A percentile compares a stretch with the other conserved stretches of the same genome.
Evolutionary conservation across 805 yeast genomes (phyloP).

Genomic region (Kazachstania bromeliacearum): DNA sequence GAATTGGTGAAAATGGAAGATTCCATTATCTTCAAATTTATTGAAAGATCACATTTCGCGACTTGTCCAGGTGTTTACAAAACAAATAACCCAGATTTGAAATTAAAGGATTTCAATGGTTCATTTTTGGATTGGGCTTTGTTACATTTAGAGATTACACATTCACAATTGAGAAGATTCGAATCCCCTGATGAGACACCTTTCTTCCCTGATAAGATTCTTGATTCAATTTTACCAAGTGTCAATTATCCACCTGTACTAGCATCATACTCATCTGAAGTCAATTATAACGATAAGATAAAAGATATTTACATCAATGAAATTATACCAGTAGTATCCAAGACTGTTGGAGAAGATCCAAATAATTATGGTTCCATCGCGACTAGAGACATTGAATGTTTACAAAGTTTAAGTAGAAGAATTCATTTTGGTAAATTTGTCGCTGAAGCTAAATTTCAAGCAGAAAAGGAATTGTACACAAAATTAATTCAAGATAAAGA

Average conservation of each 20-base stretch:
- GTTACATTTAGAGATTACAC: constrained; percentile 60
- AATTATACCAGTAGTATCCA: constrained; percentile 69
- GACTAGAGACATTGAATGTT: constrained; percentile 70
- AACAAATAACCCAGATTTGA: constrained; percentile 35
- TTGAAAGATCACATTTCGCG: constrained; percentile 85
- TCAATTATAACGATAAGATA: constrained; percentile 68
- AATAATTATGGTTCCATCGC: constrained; percentile 88
- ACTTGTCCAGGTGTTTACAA: constrained; percentile 68
- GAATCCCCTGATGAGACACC: constrained; percentile 94
- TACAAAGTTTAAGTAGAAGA: constrained; percentile 83
- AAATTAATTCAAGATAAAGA: constrained; percentile 58
- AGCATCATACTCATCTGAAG: constrained; percentile 62
- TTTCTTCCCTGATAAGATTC: constrained; percentile 62
- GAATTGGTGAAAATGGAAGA: constrained; percentile 92
- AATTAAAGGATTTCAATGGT: constrained; percentile 62
- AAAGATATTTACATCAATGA: constrained; percentile 54
- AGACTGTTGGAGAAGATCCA: constrained; percentile 57
- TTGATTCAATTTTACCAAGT: constrained; percentile 67
- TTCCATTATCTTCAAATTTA: constrained; percentile 83
- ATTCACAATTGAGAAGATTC: constrained; percentile 77
- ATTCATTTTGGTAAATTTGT: constrained; percentile 97
- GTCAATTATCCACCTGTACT: constrained; percentile 70
- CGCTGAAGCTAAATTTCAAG: constrained; percentile 84
- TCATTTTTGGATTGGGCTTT: constrained; percentile 84
- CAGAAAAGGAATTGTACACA: constrained; percentile 54